Percentiles rank a stretch among this genome's conserved stretches.
Evolutionary conservation across 164 flowering plant genomes (phyloP).

Genomic region (Platanus orientalis): DNA sequence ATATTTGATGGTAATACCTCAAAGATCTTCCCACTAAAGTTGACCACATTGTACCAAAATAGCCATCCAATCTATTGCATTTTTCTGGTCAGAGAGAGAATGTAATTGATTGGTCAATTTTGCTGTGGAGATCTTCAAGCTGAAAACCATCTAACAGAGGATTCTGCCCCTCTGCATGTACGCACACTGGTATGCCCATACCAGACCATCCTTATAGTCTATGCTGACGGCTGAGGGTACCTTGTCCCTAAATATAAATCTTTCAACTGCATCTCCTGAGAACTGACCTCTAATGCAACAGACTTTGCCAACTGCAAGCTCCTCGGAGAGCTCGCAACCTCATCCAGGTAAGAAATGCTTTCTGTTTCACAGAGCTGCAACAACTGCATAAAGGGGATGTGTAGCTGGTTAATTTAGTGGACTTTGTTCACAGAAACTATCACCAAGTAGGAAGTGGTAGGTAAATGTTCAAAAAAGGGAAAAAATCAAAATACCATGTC

Average conservation of each 20-base stretch:
- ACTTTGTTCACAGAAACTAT: slow-evolving; percentile 4
- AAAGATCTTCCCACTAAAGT: not conserved
- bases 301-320: slow-evolving; percentile 74
- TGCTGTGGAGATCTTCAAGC: not conserved
- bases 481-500: not conserved
- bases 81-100: not conserved
- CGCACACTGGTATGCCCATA: not conserved
- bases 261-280: slow-evolving; percentile 8
- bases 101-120: too few relatives aligned
- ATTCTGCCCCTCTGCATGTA: not conserved
- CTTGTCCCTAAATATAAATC: not conserved
- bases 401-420: slow-evolving; percentile 8
- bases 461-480: slow-evolving; percentile 1
- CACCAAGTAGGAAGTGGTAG: slow-evolving; percentile 3
- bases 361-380: slow-evolving; percentile 91
- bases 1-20: not conserved
- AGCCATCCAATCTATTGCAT: not conserved
- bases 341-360: slow-evolving; percentile 90
- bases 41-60: not conserved
- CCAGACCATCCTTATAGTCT: not conserved
- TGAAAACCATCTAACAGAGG: not conserved
- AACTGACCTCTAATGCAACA: slow-evolving; percentile 74
- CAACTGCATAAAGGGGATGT: slow-evolving; percentile 52
- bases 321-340: slow-evolving; percentile 69
- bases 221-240: not conserved